These are phyloP conservation scores for Paecilomyces sp. DNA, from an alignment of 2,329 filamentous ascomycete genomes.

Conservation along the genomic window DNA sequence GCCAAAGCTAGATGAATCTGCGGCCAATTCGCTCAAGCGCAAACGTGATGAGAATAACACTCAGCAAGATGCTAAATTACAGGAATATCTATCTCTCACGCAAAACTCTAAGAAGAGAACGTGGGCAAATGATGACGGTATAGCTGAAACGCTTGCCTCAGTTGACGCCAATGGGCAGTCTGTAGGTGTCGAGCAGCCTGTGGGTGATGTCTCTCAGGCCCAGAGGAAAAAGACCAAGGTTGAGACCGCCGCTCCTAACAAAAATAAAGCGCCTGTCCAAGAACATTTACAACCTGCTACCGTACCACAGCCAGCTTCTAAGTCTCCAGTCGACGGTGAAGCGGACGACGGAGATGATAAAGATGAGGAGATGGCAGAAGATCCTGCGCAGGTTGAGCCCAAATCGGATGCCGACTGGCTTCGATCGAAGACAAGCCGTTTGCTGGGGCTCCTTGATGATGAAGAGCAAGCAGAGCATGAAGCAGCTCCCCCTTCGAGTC, in stretches of 20 bases:
- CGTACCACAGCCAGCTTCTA: neutral
- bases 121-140: slow-evolving; percentile 50
- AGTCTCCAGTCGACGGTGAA: neutral
- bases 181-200: slow-evolving; percentile 10
- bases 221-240: slow-evolving; percentile 38
- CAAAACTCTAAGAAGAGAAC: slow-evolving; percentile 58
- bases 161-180: slow-evolving; percentile 13
- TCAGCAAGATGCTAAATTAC: slow-evolving; percentile 67
- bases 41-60: slow-evolving; percentile 49
- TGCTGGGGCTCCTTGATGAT: slow-evolving; percentile 77
- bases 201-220: slow-evolving; percentile 31
- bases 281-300: neutral
- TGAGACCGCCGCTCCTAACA: slow-evolving; percentile 52
- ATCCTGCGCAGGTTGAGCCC: slow-evolving; percentile 22
- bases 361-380: slow-evolving; percentile 10
- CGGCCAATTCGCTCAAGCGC: slow-evolving; percentile 30
- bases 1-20: slow-evolving; percentile 12
- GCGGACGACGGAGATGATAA: slow-evolving; percentile 12
- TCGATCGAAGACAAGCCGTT: slow-evolving; percentile 75
- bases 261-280: neutral
- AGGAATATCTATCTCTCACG: slow-evolving; percentile 82
- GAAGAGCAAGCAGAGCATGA: slow-evolving; percentile 39
- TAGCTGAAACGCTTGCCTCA: slow-evolving; percentile 19
- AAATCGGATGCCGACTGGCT: slow-evolving; percentile 83
- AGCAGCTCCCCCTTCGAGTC: neutral